These are phyloP conservation scores for Colletotrichum simmondsii DNA, from an alignment of 2,329 filamentous ascomycete genomes.

Conservation along the genomic window DNA sequence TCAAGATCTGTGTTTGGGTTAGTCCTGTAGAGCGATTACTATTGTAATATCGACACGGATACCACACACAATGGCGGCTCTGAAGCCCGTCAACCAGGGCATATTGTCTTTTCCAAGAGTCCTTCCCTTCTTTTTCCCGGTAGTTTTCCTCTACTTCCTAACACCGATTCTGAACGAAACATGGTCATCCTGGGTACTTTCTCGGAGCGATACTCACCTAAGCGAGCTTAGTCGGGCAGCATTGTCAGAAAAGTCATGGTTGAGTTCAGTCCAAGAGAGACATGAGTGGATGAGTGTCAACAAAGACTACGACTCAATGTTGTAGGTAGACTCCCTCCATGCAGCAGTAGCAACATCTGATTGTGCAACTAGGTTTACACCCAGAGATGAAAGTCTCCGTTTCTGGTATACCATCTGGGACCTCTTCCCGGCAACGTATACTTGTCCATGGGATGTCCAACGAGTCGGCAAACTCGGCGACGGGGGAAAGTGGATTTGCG, in stretches of 20 bases:
- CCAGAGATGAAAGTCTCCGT: background rate
- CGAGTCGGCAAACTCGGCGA: constrained; percentile 50
- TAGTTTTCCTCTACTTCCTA: background rate
- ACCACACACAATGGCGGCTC: background rate
- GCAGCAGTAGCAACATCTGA: too few species aligned
- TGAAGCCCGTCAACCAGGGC: background rate
- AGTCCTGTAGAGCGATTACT: background rate
- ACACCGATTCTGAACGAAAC: background rate
- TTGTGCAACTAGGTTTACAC: background rate
- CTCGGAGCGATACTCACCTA: background rate
- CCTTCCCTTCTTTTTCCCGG: background rate
- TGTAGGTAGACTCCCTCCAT: background rate
- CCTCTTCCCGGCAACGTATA: constrained; percentile 49
- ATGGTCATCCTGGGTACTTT: background rate
- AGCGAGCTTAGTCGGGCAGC: background rate
- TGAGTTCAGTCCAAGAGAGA: background rate
- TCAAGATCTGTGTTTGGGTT: background rate
- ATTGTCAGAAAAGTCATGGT: background rate
- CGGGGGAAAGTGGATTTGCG: constrained; percentile 54
- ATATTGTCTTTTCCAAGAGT: background rate
- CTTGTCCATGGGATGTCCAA: constrained; percentile 51
- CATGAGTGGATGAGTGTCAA: background rate
- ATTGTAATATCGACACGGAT: background rate
- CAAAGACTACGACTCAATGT: background rate
- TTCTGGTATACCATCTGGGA: constrained; percentile 48